Conservation (phyloP, 768 basidiomycete genomes). For the Tulasnella sp. region DNA sequence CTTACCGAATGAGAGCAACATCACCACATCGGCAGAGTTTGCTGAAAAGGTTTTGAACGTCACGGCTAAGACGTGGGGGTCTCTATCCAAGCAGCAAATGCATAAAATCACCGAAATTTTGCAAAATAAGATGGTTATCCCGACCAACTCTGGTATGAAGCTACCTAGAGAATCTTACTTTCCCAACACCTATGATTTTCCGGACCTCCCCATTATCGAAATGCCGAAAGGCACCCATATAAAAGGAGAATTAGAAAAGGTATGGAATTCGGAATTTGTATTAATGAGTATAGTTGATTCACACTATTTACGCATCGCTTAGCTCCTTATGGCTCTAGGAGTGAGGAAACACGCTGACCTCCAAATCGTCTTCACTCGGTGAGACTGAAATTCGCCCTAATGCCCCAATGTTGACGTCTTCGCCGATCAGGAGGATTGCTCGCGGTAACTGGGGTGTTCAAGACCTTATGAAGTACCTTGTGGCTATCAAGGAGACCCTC, state of each 20-base stretch:
- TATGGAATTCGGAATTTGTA: not conserved
- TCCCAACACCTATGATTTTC: slow-evolving; percentile 77
- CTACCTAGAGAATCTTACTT: slow-evolving; percentile 75
- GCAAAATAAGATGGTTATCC: slow-evolving; percentile 56
- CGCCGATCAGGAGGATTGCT: slow-evolving; percentile 65
- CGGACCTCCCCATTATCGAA: slow-evolving; percentile 77
- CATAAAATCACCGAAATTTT: slow-evolving; percentile 50
- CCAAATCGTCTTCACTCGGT: slow-evolving; percentile 90
- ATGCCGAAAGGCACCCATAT: slow-evolving; percentile 61
- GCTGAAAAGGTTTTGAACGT: slow-evolving; percentile 72
- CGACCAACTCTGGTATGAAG: slow-evolving; percentile 71
- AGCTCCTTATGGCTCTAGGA: slow-evolving; percentile 62
- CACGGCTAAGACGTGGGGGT: slow-evolving; percentile 69
- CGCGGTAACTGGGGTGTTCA: slow-evolving; percentile 86
- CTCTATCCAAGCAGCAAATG: slow-evolving; percentile 51
- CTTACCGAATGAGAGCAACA: slow-evolving; percentile 52
- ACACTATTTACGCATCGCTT: not conserved
- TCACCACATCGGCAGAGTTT: slow-evolving; percentile 64
- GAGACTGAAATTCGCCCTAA: slow-evolving; percentile 25
- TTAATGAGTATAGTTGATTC: not conserved
- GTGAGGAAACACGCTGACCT: slow-evolving; percentile 90
- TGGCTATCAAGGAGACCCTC: slow-evolving; percentile 67
- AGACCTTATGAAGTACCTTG: slow-evolving; percentile 83
- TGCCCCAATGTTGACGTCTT: not conserved
- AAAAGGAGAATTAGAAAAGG: slow-evolving; percentile 67